phyloP scores from a whole-genome alignment of 1,139 yeast species.

The Geotrichum histeridarum region DNA sequence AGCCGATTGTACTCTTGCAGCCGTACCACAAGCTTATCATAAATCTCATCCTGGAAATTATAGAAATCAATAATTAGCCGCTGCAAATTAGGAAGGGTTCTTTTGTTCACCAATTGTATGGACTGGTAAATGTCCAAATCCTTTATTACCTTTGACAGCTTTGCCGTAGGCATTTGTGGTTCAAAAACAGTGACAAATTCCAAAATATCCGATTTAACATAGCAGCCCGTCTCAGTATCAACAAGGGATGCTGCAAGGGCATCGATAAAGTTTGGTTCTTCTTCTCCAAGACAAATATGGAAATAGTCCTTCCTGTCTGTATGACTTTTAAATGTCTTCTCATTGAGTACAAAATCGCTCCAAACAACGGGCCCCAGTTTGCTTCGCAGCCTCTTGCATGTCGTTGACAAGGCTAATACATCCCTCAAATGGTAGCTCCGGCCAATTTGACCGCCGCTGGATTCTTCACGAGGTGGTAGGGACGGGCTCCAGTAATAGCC shows the following conservation, averaged over 20 bases:
- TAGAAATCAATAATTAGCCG: conserved; percentile 4
- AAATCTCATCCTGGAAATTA: background rate
- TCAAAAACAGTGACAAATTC: conserved; percentile 5
- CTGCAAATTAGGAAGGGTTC: background rate
- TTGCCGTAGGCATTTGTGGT: background rate
- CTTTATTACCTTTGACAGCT: background rate
- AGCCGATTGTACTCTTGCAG: background rate
- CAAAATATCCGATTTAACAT: background rate
- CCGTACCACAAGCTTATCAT: background rate
- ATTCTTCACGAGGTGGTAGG: background rate
- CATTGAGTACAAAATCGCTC: conserved; percentile 4
- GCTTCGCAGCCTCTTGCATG: background rate
- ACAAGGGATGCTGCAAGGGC: background rate
- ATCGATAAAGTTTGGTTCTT: background rate
- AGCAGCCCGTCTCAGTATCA: background rate
- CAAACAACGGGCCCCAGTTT: background rate
- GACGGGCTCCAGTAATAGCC: background rate
- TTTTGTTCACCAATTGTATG: background rate
- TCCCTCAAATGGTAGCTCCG: background rate
- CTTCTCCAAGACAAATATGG: background rate
- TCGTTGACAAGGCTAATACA: background rate
- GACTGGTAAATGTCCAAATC: background rate
- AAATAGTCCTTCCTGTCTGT: background rate
- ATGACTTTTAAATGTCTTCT: background rate
- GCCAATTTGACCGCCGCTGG: background rate